Percentiles rank a stretch among this genome's conserved stretches.
These are phyloP conservation scores for Pseudogymnoascus destructans DNA, from an alignment of 2,329 filamentous ascomycete genomes.

Conservation along the genomic window DNA sequence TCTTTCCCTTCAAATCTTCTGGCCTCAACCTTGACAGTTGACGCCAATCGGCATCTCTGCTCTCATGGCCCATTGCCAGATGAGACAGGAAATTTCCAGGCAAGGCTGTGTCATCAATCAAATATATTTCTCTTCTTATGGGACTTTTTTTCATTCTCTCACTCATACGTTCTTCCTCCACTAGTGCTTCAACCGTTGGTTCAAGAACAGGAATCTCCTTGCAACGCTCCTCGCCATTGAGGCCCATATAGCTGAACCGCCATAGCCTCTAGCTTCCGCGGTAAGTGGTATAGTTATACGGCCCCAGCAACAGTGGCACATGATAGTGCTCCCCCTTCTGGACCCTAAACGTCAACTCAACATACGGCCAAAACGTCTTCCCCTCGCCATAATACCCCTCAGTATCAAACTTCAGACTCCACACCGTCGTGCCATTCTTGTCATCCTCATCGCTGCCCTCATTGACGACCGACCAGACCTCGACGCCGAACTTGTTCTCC, in stretches of 20 bases:
- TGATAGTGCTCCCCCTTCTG: constrained; percentile 56
- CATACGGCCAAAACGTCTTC: constrained; percentile 43
- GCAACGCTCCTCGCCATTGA: background rate
- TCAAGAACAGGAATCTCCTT: background rate
- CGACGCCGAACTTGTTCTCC: constrained; percentile 30
- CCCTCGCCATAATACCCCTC: constrained; percentile 55
- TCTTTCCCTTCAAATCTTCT: background rate
- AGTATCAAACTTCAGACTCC: constrained; percentile 62
- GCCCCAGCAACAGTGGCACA: constrained; percentile 63
- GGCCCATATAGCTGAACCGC: background rate
- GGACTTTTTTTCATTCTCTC: background rate
- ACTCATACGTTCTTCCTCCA: background rate
- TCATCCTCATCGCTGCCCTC: constrained; percentile 7
- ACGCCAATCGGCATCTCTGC: background rate
- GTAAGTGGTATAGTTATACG: constrained; percentile 74
- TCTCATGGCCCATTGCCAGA: background rate
- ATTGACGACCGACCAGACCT: constrained; percentile 2
- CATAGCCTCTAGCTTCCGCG: constrained; percentile 34
- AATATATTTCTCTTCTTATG: background rate
- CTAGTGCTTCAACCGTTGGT: background rate
- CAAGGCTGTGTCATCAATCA: background rate
- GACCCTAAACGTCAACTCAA: constrained; percentile 40
- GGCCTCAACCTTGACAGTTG: background rate
- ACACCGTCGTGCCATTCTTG: constrained; percentile 31
- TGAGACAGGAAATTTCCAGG: background rate